phyloP scores from a whole-genome alignment of 2,329 filamentous ascomycete genomes.

The Dendrostoma leiphaemia region DNA sequence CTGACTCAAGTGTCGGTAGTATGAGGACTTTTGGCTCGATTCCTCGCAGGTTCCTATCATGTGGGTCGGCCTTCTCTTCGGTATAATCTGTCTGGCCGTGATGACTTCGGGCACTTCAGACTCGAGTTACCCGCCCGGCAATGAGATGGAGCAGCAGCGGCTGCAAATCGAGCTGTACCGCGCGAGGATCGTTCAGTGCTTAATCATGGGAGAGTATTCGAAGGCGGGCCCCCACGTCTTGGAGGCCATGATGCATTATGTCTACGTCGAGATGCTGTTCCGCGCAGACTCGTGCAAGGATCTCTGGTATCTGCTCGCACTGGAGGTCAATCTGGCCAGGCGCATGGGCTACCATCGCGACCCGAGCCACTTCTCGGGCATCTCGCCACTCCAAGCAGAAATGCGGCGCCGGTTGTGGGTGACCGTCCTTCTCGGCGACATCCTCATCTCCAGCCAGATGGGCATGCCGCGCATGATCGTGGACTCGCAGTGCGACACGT shows the following conservation, averaged over 20 bases:
- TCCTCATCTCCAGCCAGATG: constrained; percentile 9
- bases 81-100: constrained; percentile 27
- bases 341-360: constrained; percentile 15
- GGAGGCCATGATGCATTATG: constrained; percentile 35
- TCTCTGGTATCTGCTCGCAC: neutral
- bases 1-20: constrained; percentile 27
- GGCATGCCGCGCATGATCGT: constrained; percentile 5
- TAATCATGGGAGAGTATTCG: constrained; percentile 38
- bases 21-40: constrained; percentile 42
- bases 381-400: constrained; percentile 1
- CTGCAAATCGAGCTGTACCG: constrained; percentile 20
- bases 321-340: neutral
- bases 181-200: constrained; percentile 34
- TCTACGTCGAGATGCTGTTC: constrained; percentile 30
- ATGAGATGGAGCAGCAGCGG: neutral
- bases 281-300: constrained; percentile 28
- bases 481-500: constrained; percentile 5
- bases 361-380: constrained; percentile 3
- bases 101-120: neutral
- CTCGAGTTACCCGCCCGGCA: neutral
- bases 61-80: constrained; percentile 12
- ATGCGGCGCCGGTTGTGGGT: constrained; percentile 11
- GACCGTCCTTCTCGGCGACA: neutral
- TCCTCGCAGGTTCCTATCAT: constrained; percentile 25
- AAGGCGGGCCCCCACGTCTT: constrained; percentile 40